Percentiles rank a stretch among this genome's conserved stretches.
phyloP scores from a whole-genome alignment of 257 asterid genomes.

The Thymus quinquecostatus region DNA sequence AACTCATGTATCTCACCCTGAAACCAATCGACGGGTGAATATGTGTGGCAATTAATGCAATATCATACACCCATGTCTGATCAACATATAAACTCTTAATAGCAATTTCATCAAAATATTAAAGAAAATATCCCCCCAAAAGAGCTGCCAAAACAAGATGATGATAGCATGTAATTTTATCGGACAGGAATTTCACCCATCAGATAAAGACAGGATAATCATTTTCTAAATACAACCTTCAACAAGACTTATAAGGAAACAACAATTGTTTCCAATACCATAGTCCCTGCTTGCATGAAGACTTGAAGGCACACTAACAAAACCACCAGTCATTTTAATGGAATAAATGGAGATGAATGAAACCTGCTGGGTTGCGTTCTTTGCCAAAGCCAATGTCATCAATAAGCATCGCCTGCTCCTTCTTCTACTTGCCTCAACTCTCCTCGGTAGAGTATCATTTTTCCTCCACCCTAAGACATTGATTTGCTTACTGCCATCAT shows the following conservation, averaged over 20 bases:
- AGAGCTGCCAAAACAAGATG: slow-evolving; percentile 21
- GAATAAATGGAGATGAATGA: slow-evolving; percentile 32
- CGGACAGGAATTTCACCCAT: slow-evolving; percentile 15
- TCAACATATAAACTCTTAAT: slow-evolving; percentile 21
- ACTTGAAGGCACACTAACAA: slow-evolving; percentile 29
- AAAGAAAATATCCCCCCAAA: slow-evolving; percentile 25
- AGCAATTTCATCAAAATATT: slow-evolving; percentile 11
- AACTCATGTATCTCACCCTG: slow-evolving; percentile 98
- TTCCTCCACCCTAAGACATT: slow-evolving; percentile 92
- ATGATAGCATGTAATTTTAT: slow-evolving; percentile 16
- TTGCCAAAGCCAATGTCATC: slow-evolving; percentile 94
- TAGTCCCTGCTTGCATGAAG: slow-evolving; percentile 24
- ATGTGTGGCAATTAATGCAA: slow-evolving; percentile 18
- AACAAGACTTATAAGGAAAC: slow-evolving; percentile 4
- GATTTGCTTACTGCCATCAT: slow-evolving; percentile 98
- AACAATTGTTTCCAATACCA: slow-evolving; percentile 24
- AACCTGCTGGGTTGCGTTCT: slow-evolving; percentile 84
- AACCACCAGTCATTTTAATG: slow-evolving; percentile 27
- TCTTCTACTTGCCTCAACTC: slow-evolving; percentile 98
- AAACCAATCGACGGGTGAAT: slow-evolving; percentile 34
- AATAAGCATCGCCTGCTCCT: slow-evolving; percentile 96
- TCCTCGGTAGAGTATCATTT: slow-evolving; percentile 64
- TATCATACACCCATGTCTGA: slow-evolving; percentile 28
- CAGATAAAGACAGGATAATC: slow-evolving; percentile 13
- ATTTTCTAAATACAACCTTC: slow-evolving; percentile 12